These are phyloP conservation scores for Zygoascus hellenicus DNA, from an alignment of 1,139 yeast species.

Conservation along the genomic window DNA sequence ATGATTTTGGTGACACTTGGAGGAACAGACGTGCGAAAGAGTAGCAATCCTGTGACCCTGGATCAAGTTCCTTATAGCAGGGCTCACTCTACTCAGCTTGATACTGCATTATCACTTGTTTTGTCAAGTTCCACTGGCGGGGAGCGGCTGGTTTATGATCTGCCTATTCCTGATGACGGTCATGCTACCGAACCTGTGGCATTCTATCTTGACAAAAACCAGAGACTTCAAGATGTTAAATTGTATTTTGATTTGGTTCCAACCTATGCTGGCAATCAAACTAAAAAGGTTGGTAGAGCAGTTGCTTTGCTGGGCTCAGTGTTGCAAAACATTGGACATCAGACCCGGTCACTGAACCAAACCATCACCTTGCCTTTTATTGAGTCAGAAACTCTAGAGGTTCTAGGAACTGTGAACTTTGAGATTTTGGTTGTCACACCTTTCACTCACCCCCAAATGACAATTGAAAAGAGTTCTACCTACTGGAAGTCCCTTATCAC, in stretches of 20 bases:
- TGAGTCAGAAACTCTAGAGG: slow-evolving; percentile 63
- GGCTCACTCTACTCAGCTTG: slow-evolving; percentile 74
- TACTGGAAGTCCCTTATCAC: slow-evolving; percentile 90
- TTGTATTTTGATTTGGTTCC: slow-evolving; percentile 86
- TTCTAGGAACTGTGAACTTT: slow-evolving; percentile 71
- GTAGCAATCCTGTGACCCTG: slow-evolving; percentile 57
- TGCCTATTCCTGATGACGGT: slow-evolving; percentile 80
- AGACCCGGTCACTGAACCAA: slow-evolving; percentile 62
- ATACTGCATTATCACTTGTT: slow-evolving; percentile 77
- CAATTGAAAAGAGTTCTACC: slow-evolving; percentile 64
- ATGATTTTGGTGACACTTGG: slow-evolving; percentile 78
- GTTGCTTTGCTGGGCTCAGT: slow-evolving; percentile 66
- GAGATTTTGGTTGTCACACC: slow-evolving; percentile 70
- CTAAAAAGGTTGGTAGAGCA: slow-evolving; percentile 73
- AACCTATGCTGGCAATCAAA: slow-evolving; percentile 60
- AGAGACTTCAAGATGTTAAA: slow-evolving; percentile 44
- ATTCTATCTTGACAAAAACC: slow-evolving; percentile 47
- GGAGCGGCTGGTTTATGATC: slow-evolving; percentile 66
- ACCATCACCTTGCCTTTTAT: slow-evolving; percentile 72
- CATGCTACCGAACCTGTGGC: slow-evolving; percentile 77
- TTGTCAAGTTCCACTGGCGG: slow-evolving; percentile 50
- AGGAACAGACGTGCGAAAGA: slow-evolving; percentile 69
- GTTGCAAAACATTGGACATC: slow-evolving; percentile 63
- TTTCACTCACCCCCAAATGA: slow-evolving; percentile 67
- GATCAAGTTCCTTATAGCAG: slow-evolving; percentile 69